Evolutionary conservation across 2,329 filamentous ascomycete species (phyloP), one percentile per base, ranked within the genome.

Genomic region (Colletotrichum zoysiae): DNA sequence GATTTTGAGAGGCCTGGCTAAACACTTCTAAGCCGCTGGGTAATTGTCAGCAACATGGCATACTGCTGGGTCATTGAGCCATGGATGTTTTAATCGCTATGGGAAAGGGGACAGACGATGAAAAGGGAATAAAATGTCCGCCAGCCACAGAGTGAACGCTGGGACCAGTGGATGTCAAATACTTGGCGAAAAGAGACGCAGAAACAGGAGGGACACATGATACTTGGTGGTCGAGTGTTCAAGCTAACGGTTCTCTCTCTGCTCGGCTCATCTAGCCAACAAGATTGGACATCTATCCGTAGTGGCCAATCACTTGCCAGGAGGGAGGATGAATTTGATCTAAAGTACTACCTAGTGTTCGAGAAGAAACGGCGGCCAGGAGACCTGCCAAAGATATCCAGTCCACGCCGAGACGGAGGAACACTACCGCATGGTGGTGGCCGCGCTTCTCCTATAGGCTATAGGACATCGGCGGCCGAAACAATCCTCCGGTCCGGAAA

Each of bases 361-460:
- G 16, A 38, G 46, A 61, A 44, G 59, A 62, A 23, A 62, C 33
- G 12, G 7, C 16, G 33, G 59, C 53, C 18, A 16, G 14, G 14
- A 51, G 44, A 62, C 59, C 23, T 23, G 11, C 23, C 33, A 11
- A 30, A 7, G n/a, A 50, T 62, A 35, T 38, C 30, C 33, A 14
- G 30, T 50, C 46, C n/a, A 53, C 60, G n/a, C 23, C 48, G 60
- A 62, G 46, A 38, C 60, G 60, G 55, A 40, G 55, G 60, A 33
- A 42, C 60, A n/a, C 60, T 51, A 62, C 46, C 60, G 33, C 60
- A 20, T 38, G 23, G 60, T 51, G 33, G 33, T n/a, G n/a, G n/a
- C 48, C 44, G 23, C 7, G 60, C 60, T 53, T 42, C 60, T 42
- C 20, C 46, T 42, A 26, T 23, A 38, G 46, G 46, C 46, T 42